Percentiles rank a stretch among this genome's conserved stretches.
Conservation (phyloP, 768 basidiomycete genomes). For the Coprinopsis sp. region DNA sequence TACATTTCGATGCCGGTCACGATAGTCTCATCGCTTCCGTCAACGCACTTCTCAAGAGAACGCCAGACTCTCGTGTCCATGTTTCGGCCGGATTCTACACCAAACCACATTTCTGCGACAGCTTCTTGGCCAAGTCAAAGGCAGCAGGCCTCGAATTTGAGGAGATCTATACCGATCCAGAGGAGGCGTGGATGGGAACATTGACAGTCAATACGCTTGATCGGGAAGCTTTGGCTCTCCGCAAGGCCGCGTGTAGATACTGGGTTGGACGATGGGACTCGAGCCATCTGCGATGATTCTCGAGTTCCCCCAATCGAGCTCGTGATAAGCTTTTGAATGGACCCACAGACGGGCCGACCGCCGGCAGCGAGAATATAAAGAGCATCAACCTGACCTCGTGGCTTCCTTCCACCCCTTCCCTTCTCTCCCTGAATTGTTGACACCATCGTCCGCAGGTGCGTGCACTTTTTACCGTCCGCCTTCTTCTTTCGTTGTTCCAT, state of each 20-base stretch:
- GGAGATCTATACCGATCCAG: constrained; percentile 29
- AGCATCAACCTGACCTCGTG: no score
- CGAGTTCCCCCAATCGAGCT: no score
- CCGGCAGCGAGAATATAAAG: no score
- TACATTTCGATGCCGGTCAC: constrained; percentile 65
- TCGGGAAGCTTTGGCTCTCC: constrained; percentile 37
- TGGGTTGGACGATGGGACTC: constrained; percentile 43
- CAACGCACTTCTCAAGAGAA: constrained; percentile 40
- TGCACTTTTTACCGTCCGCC: no score
- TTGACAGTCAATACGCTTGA: constrained; percentile 45
- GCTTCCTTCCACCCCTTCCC: no score
- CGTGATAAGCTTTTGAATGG: no score
- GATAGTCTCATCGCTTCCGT: constrained; percentile 50
- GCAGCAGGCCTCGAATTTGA: constrained; percentile 43
- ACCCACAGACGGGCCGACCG: no score
- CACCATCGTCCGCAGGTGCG: no score
- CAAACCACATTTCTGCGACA: constrained; percentile 42
- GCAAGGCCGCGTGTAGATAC: constrained; percentile 58
- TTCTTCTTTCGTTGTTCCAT: no score
- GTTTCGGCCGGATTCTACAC: constrained; percentile 68
- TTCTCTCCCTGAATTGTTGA: no score
- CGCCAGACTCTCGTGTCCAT: constrained; percentile 41
- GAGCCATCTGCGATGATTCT: no score
- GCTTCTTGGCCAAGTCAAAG: constrained; percentile 42
- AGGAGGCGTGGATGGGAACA: constrained; percentile 44